Base-by-base conservation (phyloP, 2,329 filamentous ascomycete species). In the Emmonsia crescens region DNA sequence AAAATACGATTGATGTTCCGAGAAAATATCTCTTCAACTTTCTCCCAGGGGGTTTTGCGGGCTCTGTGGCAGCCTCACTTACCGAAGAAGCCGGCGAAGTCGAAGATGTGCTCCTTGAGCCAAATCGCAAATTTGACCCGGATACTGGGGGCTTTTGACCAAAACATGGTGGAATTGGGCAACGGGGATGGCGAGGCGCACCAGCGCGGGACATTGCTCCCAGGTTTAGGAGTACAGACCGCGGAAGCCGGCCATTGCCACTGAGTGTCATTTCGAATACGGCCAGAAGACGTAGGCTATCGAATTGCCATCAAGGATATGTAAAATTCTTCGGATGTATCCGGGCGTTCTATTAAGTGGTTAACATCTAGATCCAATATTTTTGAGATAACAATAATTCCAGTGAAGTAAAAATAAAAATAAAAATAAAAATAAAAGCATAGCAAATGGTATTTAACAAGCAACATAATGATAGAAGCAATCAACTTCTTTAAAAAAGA, bases 1-100 rank as follows among this genome's bases (percentile, higher is more conserved):
- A 74, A 5, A 86, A 66, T 1, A 80, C 74, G 49, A 87, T 67
- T 1, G 82, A 77, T 24, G 83, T 82, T 57, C 83, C 82, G 27
- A 74, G 66, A 21, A 74, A 24, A 48, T 33, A 44, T 57, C 40
- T 61, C 24, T 42, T 44, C 40, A 61, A 27, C 27, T 52, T 52
- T 57, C 42, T 33, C 27, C 36, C 21, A 9, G 60, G 52, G 2
- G 51, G 36, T n/a, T 57, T 57, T n/a, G 36, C 33, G 3, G 12
- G 2, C 3, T 31, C 29, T 21, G 27, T 3, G 59, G 49, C 38
- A n/a, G 49, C 59, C n/a, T 31, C 57, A 27, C 21, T 44, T 33
- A 31, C 14, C 16, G 57, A 6, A 5, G 61, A 12, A 48, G 21
- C 24, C 14, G 31, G 10, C 4, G 60, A 46, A n/a, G 56, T 42